Base-by-base conservation (phyloP, 441 rosid species). In the Croton setiger region DNA sequence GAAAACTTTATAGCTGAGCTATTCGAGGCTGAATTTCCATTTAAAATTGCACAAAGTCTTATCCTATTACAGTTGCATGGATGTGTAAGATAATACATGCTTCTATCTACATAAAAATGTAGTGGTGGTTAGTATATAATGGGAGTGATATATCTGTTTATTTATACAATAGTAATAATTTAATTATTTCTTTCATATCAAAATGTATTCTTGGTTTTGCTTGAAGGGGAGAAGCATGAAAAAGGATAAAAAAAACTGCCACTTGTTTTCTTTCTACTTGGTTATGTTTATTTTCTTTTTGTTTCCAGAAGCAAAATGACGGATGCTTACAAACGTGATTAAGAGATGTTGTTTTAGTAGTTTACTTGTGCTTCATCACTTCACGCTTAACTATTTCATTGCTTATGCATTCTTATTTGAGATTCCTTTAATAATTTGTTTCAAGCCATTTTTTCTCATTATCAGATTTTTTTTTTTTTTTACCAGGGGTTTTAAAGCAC, bases 401-500 rank as follows among this genome's bases (percentile, higher is more conserved):
- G 56, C 43, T 41, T 52, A 21, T 49, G 0, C 15, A 13, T 14
- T 58, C 21, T 0, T 60, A 20, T 60, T 37, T 15, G 47, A 54
- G 17, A 54, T 44, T 41, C 27, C 13, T 51, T 20, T 10, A 17
- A 4, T 21, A 5, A 45, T 64, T 63, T 47, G 37, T 44, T 21
- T 17, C 41, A 57, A 47, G 20, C 21, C 18, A 13, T 7, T 27
- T 61, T 3, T 39, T 44, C 17, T 43, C n/a, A 20, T 60, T 35
- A 43, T 66, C 47, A 61, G 33, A 44, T 52, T 56, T 31, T 15
- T 68, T 35, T 60, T 60, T 78, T 55, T 65, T 78, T 51, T 44
- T 75, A 45, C 63, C 78, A 96, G 99, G 99, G 99, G 98, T 43
- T 96, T 96, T 79, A 96, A 96, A 81, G 90, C 99, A 61, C 87